Base-by-base conservation (phyloP, 2,329 filamentous ascomycete genomes). In the Chaetomium olivaceum region DNA sequence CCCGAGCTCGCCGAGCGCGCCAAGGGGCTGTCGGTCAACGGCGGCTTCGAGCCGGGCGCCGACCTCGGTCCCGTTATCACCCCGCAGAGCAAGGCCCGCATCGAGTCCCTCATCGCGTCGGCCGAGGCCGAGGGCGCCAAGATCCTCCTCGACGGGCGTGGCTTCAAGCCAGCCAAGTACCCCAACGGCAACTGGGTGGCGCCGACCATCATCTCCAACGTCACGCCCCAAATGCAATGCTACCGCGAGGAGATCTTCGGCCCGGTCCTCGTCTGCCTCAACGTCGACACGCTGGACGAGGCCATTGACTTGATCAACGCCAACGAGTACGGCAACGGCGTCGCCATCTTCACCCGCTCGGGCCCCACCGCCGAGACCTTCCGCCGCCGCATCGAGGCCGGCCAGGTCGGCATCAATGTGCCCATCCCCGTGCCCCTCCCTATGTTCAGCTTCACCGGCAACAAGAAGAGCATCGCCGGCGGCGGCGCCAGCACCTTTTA, bases 401-500 rank as follows among this genome's bases (percentile, higher is more conserved):
- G 91, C 27, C 91, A 95, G 81, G 89, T 95, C 14, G 91, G 91
- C 58, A 91, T 95, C 81, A 95, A 95, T 73, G 91, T 93, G 12
- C 90, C 90, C 23, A 93, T 93, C 73, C 90, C 86, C 54, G 87
- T 90, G 67, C 88, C 88, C 16, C 79, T 90, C 71, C 87, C 88
- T 75, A 89, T 90, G 84, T 90, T 90, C 79, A 88, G 85, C 63
- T 90, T 91, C 77, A 90, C 88, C 31, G 88, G 87, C 54, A 90
- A 90, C 82, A 94, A 99, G 89, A 93, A 91, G 85, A 92, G 89
- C 74, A 84, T 98, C 64, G 95, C 95, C 0, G 95, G 94, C 62
- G 93, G 93, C 61, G 94, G 95, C 67, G 91, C 91, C 46, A 96
- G 87, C 80, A 96, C 93, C 19, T 98, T 99, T 77, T 99, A 99